phyloP scores from a whole-genome alignment of 306 rosid species.

The Vigna unguiculata region DNA sequence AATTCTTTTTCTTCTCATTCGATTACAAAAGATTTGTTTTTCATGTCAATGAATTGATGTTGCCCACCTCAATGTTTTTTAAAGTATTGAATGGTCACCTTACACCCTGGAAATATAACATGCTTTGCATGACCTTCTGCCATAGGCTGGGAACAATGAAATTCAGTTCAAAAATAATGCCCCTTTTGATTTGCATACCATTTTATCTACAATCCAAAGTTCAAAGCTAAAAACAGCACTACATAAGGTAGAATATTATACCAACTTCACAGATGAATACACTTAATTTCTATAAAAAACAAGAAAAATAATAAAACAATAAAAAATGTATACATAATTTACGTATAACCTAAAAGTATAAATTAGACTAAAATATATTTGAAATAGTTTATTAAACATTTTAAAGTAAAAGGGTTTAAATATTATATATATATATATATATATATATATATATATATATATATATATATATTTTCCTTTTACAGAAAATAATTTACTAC shows the following conservation, averaged over 20 bases:
- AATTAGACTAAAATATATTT: constrained; percentile 1
- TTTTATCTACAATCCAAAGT: not conserved
- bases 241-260: not conserved
- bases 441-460: too few relatives aligned
- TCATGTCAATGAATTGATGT: constrained; percentile 13
- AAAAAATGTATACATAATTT: not conserved
- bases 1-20: not conserved
- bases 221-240: not conserved
- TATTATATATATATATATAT: too few relatives aligned
- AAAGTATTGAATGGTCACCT: constrained; percentile 8
- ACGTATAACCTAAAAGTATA: not conserved
- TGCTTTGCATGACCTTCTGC: constrained; percentile 37
- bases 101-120: constrained; percentile 48
- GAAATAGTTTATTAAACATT: not conserved
- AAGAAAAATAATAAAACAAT: not conserved
- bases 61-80: constrained; percentile 26
- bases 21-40: constrained; percentile 13
- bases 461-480: too few relatives aligned
- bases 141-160: not conserved
- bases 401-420: too few relatives aligned
- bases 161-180: not conserved
- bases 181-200: not conserved
- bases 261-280: not conserved
- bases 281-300: not conserved
- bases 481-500: too few relatives aligned